Evolutionary conservation across 441 rosid genomes (phyloP).

Genomic region (Biscutella laevigata): DNA sequence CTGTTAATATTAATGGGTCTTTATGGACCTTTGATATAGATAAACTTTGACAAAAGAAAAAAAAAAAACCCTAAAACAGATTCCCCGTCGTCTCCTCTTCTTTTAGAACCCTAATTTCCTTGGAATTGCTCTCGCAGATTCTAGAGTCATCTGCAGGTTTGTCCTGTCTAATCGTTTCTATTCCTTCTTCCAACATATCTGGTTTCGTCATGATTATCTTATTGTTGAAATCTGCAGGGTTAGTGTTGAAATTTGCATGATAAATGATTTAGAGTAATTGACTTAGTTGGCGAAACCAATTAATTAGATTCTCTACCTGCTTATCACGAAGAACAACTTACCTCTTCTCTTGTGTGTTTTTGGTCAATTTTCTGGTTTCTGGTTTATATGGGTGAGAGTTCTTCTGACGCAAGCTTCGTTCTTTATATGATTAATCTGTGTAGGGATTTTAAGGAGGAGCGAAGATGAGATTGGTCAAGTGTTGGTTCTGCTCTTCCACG

Average conservation of each 20-base stretch:
- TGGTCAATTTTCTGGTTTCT: neutral
- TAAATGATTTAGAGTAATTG: too few relatives aligned
- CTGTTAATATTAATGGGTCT: too few relatives aligned
- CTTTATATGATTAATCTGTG: too few relatives aligned
- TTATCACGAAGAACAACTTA: too few relatives aligned
- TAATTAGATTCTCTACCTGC: too few relatives aligned
- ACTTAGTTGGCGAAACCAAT: too few relatives aligned
- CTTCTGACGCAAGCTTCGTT: too few relatives aligned
- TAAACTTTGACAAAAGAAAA: too few relatives aligned
- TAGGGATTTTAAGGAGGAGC: neutral
- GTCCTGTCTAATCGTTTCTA: neutral
- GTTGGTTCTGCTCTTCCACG: slow-evolving; percentile 94
- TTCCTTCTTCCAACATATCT: neutral
- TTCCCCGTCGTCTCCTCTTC: too few relatives aligned
- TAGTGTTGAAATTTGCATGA: neutral
- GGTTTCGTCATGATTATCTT: neutral
- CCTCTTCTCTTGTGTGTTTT: neutral
- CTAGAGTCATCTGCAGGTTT: slow-evolving; percentile 5
- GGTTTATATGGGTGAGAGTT: too few relatives aligned
- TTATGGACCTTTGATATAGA: too few relatives aligned
- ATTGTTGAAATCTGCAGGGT: neutral
- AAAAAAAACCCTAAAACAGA: too few relatives aligned
- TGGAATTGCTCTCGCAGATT: neutral
- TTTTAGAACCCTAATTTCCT: slow-evolving; percentile 13
- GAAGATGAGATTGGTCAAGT: slow-evolving; percentile 77